Evolutionary conservation across 306 rosid species (phyloP).

Genomic region (Acacia confusa): DNA sequence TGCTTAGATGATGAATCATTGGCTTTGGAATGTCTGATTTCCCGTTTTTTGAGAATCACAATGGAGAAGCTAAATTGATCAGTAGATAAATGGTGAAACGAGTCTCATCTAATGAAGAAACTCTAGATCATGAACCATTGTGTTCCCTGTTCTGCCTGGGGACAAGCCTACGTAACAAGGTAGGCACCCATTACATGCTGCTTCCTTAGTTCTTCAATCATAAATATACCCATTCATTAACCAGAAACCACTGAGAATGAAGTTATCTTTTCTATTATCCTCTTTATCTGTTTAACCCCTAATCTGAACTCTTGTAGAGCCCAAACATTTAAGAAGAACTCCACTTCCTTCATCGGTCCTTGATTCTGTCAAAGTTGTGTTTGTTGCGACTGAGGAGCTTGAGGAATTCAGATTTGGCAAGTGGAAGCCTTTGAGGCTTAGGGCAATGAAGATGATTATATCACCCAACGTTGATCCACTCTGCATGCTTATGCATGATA

Average conservation of each 20-base stretch:
- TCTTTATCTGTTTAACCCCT: background rate
- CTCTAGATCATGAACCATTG: constrained; percentile 66
- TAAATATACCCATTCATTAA: background rate
- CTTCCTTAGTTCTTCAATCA: constrained; percentile 51
- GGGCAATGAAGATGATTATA: background rate
- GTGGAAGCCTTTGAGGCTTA: background rate
- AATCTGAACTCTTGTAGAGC: constrained; percentile 10
- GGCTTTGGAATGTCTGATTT: background rate
- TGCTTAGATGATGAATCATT: background rate
- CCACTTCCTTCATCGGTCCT: constrained; percentile 41
- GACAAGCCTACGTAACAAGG: constrained; percentile 35
- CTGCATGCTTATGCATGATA: constrained; percentile 57
- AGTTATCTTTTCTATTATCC: background rate
- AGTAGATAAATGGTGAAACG: constrained; percentile 57
- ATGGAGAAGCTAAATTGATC: constrained; percentile 34
- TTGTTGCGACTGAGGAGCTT: constrained; percentile 57
- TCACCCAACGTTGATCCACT: constrained; percentile 49
- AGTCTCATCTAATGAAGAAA: constrained; percentile 73
- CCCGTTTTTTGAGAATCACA: constrained; percentile 31
- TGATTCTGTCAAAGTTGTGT: constrained; percentile 39
- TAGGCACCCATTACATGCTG: constrained; percentile 38
- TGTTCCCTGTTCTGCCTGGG: constrained; percentile 70
- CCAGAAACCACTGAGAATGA: constrained; percentile 14
- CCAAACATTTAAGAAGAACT: constrained; percentile 58
- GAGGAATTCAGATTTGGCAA: constrained; percentile 62